Conservation (phyloP, 495 filamentous ascomycete species). For the Pseudevernia furfuracea region DNA sequence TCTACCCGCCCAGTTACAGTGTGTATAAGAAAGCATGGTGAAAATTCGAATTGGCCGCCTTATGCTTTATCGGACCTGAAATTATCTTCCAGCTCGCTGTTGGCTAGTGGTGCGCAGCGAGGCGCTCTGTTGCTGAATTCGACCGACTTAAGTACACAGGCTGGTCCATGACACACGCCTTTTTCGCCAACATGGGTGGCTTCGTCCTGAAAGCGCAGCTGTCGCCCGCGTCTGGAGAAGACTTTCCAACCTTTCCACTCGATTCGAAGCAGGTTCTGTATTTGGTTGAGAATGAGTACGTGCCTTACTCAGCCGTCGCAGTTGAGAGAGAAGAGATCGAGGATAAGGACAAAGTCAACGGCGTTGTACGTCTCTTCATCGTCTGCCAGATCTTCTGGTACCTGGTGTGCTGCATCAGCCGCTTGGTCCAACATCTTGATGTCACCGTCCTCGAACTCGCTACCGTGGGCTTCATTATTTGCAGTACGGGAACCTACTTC, state of each 20-base stretch:
- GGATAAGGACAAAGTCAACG: conserved; percentile 26
- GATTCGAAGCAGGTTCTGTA: conserved; percentile 26
- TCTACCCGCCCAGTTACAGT: conserved; percentile 18
- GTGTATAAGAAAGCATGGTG: conserved; percentile 11
- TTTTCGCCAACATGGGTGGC: conserved; percentile 35
- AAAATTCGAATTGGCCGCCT: conserved; percentile 28
- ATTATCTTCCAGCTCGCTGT: conserved; percentile 30
- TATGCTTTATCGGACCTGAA: conserved; percentile 33
- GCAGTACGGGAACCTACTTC: conserved; percentile 25
- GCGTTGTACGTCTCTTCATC: conserved; percentile 29
- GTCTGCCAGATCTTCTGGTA: conserved; percentile 31
- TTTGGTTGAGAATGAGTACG: conserved; percentile 20
- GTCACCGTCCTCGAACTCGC: conserved; percentile 31
- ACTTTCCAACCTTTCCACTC: conserved; percentile 19
- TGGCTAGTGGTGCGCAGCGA: conserved; percentile 34
- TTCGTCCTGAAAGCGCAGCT: conserved; percentile 30
- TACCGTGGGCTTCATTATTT: conserved; percentile 29
- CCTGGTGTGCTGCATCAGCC: conserved; percentile 23
- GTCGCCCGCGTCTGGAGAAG: no score
- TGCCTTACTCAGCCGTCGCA: conserved; percentile 18
- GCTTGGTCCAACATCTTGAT: conserved; percentile 19
- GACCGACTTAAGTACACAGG: conserved; percentile 13
- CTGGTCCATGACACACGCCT: conserved; percentile 31
- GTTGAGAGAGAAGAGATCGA: conserved; percentile 20
- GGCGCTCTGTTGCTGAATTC: conserved; percentile 27